Conservation (phyloP, 1,139 yeast species). For the Geotrichum histeridarum region DNA sequence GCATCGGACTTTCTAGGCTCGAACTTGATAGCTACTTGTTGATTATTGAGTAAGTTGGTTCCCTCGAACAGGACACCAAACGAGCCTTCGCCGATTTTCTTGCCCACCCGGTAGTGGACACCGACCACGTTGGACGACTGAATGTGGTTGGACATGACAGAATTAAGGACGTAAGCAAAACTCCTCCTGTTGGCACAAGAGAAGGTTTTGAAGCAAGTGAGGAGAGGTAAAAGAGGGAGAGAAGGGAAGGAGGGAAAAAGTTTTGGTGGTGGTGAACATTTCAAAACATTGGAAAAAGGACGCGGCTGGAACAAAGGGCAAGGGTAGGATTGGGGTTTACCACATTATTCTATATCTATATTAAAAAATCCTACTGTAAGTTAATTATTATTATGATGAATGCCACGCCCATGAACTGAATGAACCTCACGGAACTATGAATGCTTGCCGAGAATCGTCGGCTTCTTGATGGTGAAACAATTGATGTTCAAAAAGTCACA, state of each 20-base stretch:
- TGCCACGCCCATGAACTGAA: too few relatives aligned
- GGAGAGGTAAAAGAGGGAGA: not conserved
- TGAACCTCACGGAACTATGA: not conserved
- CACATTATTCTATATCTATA: too few relatives aligned
- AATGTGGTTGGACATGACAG: conserved; percentile 30
- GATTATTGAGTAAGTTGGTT: conserved; percentile 74
- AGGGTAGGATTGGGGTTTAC: not conserved
- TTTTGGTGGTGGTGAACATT: not conserved
- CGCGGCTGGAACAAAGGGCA: not conserved
- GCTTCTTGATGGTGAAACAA: conserved; percentile 36
- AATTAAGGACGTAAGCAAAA: not conserved
- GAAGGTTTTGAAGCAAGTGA: not conserved
- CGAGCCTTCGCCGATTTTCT: conserved; percentile 96
- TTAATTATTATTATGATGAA: too few relatives aligned
- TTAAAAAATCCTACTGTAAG: too few relatives aligned
- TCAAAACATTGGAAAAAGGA: not conserved
- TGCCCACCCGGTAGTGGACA: conserved; percentile 88
- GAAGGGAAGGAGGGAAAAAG: not conserved
- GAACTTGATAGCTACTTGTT: conserved; percentile 66
- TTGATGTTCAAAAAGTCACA: conserved; percentile 39
- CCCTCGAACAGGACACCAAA: conserved; percentile 97
- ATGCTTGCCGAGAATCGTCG: conserved; percentile 3
- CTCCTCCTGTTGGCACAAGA: not conserved
- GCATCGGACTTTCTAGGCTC: conserved; percentile 97
- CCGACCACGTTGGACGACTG: conserved; percentile 52